Percentiles rank a stretch among this genome's conserved stretches.
Conservation (phyloP, 192 early-diverging fungal species). For the Backusella tarrabulga region DNA sequence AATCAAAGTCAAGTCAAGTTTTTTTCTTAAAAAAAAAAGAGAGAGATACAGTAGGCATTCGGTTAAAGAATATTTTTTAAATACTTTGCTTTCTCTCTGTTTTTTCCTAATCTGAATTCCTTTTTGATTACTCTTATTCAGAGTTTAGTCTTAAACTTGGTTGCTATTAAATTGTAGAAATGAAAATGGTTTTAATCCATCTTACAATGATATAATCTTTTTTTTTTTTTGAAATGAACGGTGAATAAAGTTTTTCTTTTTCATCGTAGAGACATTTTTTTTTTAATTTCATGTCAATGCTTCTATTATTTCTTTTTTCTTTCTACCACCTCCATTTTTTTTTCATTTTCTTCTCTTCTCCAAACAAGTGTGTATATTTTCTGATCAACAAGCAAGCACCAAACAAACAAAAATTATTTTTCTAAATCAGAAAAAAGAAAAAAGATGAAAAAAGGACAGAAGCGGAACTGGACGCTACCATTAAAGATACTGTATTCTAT, state of each 20-base stretch:
- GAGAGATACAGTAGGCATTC: neutral
- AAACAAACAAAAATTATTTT: neutral
- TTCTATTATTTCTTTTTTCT: neutral
- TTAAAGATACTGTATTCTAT: slow-evolving; percentile 38
- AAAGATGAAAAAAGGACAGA: neutral
- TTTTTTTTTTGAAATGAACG: neutral
- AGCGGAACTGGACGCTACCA: slow-evolving; percentile 26
- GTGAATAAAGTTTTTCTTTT: neutral
- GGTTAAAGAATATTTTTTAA: no score
- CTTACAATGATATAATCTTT: neutral
- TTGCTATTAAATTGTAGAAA: no score
- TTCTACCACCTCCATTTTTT: neutral
- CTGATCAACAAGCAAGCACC: neutral
- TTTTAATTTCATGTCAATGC: neutral
- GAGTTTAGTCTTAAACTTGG: no score
- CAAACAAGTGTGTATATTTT: neutral
- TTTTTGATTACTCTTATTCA: no score
- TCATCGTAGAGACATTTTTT: neutral
- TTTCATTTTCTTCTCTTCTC: neutral
- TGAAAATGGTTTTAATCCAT: neutral
- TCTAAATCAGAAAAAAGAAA: neutral
- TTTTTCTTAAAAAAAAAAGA: neutral
- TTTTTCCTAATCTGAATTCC: no score
- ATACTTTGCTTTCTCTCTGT: no score
- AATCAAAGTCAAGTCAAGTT: neutral